Percentiles rank a stretch among this genome's conserved stretches.
These are phyloP conservation scores for Sergeia podlipaevii DNA, from an alignment of 208 protist genomes.

Conservation along the genomic window DNA sequence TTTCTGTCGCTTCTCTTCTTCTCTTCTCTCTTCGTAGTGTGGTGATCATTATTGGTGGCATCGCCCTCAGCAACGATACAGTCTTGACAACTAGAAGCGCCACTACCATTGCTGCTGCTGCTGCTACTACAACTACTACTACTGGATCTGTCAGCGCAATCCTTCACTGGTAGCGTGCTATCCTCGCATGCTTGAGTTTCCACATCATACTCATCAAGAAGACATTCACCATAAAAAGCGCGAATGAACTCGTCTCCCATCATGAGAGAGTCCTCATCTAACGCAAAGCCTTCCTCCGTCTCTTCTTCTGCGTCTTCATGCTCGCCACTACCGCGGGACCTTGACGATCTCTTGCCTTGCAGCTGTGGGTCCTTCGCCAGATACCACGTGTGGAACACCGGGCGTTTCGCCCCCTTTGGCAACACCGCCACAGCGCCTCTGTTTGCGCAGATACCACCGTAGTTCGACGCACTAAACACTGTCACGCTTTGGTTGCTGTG, in stretches of 20 bases:
- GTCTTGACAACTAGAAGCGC: not conserved
- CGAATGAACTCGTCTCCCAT: conserved; percentile 28
- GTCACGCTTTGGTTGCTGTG: conserved; percentile 70
- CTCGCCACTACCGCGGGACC: not conserved
- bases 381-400: conserved; percentile 84
- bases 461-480: conserved; percentile 87
- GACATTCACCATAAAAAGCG: conserved; percentile 23
- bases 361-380: conserved; percentile 29
- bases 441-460: conserved; percentile 92
- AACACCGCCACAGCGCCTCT: conserved; percentile 93
- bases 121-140: not conserved
- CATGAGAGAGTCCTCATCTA: conserved; percentile 15
- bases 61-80: conserved; percentile 3
- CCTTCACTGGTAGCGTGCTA: too few species aligned
- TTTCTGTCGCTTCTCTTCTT: not conserved
- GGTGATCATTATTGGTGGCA: not conserved
- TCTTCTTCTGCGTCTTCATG: not conserved
- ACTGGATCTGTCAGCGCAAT: conserved; percentile 2
- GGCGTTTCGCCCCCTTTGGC: conserved; percentile 30
- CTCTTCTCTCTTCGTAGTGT: not conserved
- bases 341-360: not conserved
- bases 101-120: not conserved
- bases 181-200: too few species aligned
- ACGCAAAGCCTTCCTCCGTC: too few species aligned
- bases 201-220: too few species aligned